Percentiles rank a stretch among this genome's conserved stretches.
phyloP scores from a whole-genome alignment of 352 stramenopile species.

The Phytophthora cactorum region DNA sequence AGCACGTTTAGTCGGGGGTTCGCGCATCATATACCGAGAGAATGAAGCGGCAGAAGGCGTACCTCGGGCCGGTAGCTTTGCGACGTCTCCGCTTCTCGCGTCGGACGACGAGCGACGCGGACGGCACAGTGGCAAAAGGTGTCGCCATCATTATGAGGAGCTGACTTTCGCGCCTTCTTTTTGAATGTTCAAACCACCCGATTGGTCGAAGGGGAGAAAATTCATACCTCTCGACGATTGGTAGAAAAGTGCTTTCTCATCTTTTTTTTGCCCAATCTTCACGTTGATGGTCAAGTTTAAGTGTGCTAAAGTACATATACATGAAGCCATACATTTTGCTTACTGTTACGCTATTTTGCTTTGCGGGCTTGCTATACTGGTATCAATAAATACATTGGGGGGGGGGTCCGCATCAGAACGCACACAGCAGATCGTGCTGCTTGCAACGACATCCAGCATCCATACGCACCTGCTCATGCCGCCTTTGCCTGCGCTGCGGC shows the following conservation, averaged over 20 bases:
- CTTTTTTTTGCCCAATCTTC: background rate
- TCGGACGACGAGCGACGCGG: conserved; percentile 63
- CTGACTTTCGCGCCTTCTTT: conserved; percentile 33
- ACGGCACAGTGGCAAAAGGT: conserved; percentile 35
- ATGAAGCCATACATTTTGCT: too few species aligned
- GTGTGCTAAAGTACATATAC: too few species aligned
- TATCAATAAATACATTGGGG: conserved; percentile 41
- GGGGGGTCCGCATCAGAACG: background rate
- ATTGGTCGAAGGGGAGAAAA: conserved; percentile 31
- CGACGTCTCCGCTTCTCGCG: conserved; percentile 62
- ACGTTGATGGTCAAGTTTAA: background rate
- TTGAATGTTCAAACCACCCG: conserved; percentile 38
- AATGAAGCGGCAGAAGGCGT: background rate
- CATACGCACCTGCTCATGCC: conserved; percentile 12
- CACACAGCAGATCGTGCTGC: background rate
- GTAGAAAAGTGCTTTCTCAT: conserved; percentile 1
- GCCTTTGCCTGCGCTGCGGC: conserved; percentile 20
- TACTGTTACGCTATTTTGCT: too few species aligned
- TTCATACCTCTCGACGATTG: conserved; percentile 9
- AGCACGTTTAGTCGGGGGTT: background rate
- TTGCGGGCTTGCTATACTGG: background rate
- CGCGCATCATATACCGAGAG: background rate
- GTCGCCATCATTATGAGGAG: conserved; percentile 38
- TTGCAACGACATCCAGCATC: conserved; percentile 12
- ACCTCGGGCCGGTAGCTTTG: conserved; percentile 44